Percentiles rank a stretch among this genome's conserved stretches.
Evolutionary conservation across 345 rosid species (phyloP).

Genomic region (Cardamine chenopodiifolia): DNA sequence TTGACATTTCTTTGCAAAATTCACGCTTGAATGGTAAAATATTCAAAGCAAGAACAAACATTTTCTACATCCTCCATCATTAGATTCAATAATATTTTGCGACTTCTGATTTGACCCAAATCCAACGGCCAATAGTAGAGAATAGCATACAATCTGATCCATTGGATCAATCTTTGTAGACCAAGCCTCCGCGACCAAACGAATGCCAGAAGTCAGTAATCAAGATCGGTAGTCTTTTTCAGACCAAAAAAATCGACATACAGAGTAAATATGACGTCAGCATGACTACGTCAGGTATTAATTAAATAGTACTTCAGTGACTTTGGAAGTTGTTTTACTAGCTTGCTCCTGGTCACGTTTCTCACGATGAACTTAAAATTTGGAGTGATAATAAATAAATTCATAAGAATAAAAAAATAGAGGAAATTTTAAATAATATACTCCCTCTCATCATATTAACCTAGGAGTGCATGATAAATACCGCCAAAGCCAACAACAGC

Average conservation of each 20-base stretch:
- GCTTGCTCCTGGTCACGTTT: constrained; percentile 21
- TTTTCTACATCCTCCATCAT: not conserved
- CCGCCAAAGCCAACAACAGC: too few relatives aligned
- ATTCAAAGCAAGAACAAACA: not conserved
- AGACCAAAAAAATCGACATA: not conserved
- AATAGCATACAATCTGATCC: not conserved
- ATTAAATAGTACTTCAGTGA: not conserved
- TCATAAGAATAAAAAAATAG: too few relatives aligned
- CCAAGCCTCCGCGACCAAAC: not conserved
- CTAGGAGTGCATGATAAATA: too few relatives aligned
- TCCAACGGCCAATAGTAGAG: not conserved
- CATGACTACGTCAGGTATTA: constrained; percentile 4
- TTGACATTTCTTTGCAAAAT: not conserved
- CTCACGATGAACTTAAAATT: not conserved
- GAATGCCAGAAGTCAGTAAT: not conserved
- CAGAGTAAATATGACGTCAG: not conserved
- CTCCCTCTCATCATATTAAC: too few relatives aligned
- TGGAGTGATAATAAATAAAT: not conserved
- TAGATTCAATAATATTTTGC: not conserved
- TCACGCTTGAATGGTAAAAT: not conserved
- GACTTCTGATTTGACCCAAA: not conserved
- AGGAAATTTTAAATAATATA: too few relatives aligned
- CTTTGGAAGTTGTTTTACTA: not conserved
- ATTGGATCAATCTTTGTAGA: not conserved
- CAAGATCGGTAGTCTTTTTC: not conserved